phyloP scores from a whole-genome alignment of 1,284 basidiomycete species.

The Schizophyllum amplum region DNA sequence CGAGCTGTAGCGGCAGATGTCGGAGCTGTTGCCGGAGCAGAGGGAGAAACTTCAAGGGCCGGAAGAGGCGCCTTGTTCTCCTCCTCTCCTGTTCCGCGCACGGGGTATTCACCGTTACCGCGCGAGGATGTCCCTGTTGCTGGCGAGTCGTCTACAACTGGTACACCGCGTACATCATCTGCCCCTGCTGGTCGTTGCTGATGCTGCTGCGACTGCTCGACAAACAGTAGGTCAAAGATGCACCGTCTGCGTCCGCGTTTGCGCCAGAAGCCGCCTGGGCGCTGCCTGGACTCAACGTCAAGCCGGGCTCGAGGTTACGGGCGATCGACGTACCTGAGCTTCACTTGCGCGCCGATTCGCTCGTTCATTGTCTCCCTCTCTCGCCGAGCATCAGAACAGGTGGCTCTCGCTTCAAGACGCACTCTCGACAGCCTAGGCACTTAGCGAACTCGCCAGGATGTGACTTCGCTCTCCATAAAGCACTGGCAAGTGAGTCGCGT shows the following conservation, averaged over 20 bases:
- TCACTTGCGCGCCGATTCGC: neutral
- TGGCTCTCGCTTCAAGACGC: slow-evolving; percentile 97
- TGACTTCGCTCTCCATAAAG: slow-evolving; percentile 89
- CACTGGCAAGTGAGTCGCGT: slow-evolving; percentile 46
- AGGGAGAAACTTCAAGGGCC: no score
- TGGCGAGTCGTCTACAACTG: neutral
- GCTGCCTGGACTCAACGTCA: neutral
- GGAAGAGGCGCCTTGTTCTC: no score
- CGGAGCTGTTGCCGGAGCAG: no score
- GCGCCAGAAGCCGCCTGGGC: no score
- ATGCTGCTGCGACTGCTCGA: neutral
- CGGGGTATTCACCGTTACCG: neutral
- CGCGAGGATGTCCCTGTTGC: neutral
- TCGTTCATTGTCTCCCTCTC: slow-evolving; percentile 58
- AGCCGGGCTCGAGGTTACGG: neutral
- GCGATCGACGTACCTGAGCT: no score
- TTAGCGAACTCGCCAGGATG: slow-evolving; percentile 96
- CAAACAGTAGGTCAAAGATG: neutral
- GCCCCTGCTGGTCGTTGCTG: neutral
- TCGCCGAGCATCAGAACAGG: slow-evolving; percentile 80
- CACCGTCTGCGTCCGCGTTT: neutral
- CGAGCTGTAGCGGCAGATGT: no score
- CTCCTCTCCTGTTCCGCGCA: neutral
- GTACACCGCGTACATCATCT: neutral
- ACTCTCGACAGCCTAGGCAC: slow-evolving; percentile 90